Percentiles rank a stretch among this genome's conserved stretches.
Conservation (phyloP, 140 eudicot species). For the Erigeron philadelphicus region DNA sequence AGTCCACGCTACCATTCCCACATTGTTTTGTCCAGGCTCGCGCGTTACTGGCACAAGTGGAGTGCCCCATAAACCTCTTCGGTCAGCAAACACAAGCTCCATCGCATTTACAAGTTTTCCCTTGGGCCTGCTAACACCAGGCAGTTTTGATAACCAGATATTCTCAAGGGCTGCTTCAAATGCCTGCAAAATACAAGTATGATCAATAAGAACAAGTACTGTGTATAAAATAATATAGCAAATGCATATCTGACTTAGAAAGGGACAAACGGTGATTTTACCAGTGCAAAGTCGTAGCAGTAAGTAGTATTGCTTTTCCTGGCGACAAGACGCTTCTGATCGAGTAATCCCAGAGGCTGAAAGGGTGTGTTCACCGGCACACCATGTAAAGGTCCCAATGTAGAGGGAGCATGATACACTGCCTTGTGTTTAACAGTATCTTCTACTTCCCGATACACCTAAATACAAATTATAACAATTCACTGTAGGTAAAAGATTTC, state of each 20-base stretch:
- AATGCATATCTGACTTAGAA: not conserved
- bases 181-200: constrained; percentile 48
- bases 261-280: constrained; percentile 27
- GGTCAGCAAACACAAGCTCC: constrained; percentile 68
- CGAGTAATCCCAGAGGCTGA: constrained; percentile 74
- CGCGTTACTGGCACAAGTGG: constrained; percentile 61
- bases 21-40: constrained; percentile 73
- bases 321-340: constrained; percentile 82
- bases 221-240: not conserved
- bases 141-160: constrained; percentile 52
- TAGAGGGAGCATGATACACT: constrained; percentile 55
- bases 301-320: constrained; percentile 91
- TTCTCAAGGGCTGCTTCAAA: constrained; percentile 75
- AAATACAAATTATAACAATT: constrained; percentile 1
- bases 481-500: not conserved
- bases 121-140: constrained; percentile 32
- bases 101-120: constrained; percentile 51
- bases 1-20: constrained; percentile 98
- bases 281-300: constrained; percentile 94
- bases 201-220: not conserved
- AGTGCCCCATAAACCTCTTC: constrained; percentile 67
- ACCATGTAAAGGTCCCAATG: constrained; percentile 61
- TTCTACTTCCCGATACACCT: constrained; percentile 85
- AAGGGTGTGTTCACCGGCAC: constrained; percentile 60
- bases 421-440: constrained; percentile 43